Evolutionary conservation across 768 basidiomycete species (phyloP).

Genomic region (Dentipellis sp.): DNA sequence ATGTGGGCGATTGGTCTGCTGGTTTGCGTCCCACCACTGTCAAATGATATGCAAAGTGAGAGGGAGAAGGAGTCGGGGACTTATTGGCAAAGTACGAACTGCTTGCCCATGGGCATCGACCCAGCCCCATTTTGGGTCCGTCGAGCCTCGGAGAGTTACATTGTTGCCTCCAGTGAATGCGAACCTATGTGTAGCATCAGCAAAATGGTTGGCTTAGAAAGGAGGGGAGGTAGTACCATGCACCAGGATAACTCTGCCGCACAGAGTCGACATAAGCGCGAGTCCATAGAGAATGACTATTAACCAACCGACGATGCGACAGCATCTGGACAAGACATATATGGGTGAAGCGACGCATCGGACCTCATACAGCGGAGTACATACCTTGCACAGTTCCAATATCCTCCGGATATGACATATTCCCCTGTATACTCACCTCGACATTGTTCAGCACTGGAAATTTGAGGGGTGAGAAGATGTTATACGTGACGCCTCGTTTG

Average conservation of each 20-base stretch:
- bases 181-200: neutral
- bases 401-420: neutral
- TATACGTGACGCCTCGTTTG: constrained; percentile 46
- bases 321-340: neutral
- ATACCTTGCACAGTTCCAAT: neutral
- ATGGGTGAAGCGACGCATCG: neutral
- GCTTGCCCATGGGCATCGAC: constrained; percentile 49
- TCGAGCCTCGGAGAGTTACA: constrained; percentile 47
- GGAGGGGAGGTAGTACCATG: neutral
- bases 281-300: neutral
- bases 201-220: neutral
- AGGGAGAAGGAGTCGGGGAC: neutral
- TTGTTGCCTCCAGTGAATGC: neutral
- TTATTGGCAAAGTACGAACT: constrained; percentile 3
- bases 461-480: constrained; percentile 49
- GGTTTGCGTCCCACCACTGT: constrained; percentile 51
- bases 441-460: constrained; percentile 49
- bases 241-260: neutral
- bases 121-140: constrained; percentile 55
- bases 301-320: neutral
- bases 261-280: neutral
- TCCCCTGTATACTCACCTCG: constrained; percentile 31
- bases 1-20: constrained; percentile 46
- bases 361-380: neutral
- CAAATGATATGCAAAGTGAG: neutral